Base-by-base conservation (phyloP, 768 basidiomycete genomes). In the Rhodotorula taiwanensis region DNA sequence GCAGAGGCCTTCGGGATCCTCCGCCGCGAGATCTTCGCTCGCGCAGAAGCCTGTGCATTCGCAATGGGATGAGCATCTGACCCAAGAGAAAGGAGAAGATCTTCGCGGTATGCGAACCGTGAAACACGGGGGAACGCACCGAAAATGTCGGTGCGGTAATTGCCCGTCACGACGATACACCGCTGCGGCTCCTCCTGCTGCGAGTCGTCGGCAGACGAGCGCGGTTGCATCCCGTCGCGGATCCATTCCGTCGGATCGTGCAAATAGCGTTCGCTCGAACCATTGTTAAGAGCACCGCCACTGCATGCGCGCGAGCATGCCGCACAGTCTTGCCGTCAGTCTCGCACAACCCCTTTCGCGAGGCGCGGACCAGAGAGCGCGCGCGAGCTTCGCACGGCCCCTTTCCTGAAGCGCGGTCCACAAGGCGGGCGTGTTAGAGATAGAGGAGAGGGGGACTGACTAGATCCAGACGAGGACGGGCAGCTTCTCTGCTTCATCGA, bases 381-480 rank as follows among this genome's bases (percentile, higher is more conserved):
- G n/a, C n/a, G n/a, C n/a, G n/a, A n/a, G n/a, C n/a, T n/a, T n/a
- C n/a, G n/a, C n/a, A n/a, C n/a, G n/a, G n/a, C n/a, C n/a, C n/a
- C n/a, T n/a, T n/a, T n/a, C n/a, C n/a, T n/a, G n/a, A n/a, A n/a
- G n/a, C n/a, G n/a, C n/a, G n/a, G n/a, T n/a, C n/a, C n/a, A n/a
- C n/a, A n/a, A n/a, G n/a, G n/a, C n/a, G n/a, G n/a, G 36, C 36
- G 36, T 16, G 16, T 39, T 9, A 9, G 18, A 11, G 1, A 4
- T n/a, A 16, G 47, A 23, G n/a, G n/a, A n/a, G 50, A 36, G 13
- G 13, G 67, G 62, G 78, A 80, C 14, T 74, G 73, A 16, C 80
- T 79, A 78, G 27, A 79, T 74, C 79, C 79, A 80, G 7, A 75
- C 81, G 74, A 68, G 48, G 16, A 81, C 80, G 0, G 81, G 79